A percentile compares a stretch with the other conserved stretches of the same genome.
Conservation (phyloP, 2,329 filamentous ascomycete genomes). For the Phyllosticta citriasiana region DNA sequence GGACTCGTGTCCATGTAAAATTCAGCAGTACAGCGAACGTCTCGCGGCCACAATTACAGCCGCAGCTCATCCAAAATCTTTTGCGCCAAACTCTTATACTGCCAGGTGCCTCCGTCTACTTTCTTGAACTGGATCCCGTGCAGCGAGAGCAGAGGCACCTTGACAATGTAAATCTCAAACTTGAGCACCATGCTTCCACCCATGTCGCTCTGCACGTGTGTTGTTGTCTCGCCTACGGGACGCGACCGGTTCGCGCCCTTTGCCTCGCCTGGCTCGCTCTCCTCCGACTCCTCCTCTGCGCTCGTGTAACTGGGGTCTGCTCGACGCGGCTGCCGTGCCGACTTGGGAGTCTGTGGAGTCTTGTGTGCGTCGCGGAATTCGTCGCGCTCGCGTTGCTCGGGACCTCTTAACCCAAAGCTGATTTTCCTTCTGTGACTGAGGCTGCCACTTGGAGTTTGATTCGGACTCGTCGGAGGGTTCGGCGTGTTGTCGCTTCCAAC, state of each 20-base stretch:
- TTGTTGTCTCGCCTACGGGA: constrained; percentile 77
- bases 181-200: constrained; percentile 74
- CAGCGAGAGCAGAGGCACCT: constrained; percentile 82
- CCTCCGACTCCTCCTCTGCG: constrained; percentile 74
- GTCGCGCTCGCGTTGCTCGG: constrained; percentile 55
- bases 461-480: constrained; percentile 21
- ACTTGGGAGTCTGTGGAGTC: constrained; percentile 39
- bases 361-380: constrained; percentile 55
- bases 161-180: constrained; percentile 96
- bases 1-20: background rate
- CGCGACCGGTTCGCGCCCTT: constrained; percentile 24
- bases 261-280: constrained; percentile 52
- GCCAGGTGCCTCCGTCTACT: constrained; percentile 90
- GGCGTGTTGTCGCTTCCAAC: constrained; percentile 50
- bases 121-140: constrained; percentile 99
- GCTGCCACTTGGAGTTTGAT: constrained; percentile 16
- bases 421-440: constrained; percentile 65
- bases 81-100: constrained; percentile 97
- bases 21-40: background rate
- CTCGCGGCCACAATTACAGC: constrained; percentile 42
- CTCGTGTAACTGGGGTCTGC: constrained; percentile 70
- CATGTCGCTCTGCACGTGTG: constrained; percentile 81
- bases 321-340: constrained; percentile 34
- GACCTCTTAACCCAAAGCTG: constrained; percentile 62
- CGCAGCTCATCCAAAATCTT: constrained; percentile 81